Evolutionary conservation across 1,284 basidiomycete species (phyloP).

Genomic region (Polyporus tsugae): DNA sequence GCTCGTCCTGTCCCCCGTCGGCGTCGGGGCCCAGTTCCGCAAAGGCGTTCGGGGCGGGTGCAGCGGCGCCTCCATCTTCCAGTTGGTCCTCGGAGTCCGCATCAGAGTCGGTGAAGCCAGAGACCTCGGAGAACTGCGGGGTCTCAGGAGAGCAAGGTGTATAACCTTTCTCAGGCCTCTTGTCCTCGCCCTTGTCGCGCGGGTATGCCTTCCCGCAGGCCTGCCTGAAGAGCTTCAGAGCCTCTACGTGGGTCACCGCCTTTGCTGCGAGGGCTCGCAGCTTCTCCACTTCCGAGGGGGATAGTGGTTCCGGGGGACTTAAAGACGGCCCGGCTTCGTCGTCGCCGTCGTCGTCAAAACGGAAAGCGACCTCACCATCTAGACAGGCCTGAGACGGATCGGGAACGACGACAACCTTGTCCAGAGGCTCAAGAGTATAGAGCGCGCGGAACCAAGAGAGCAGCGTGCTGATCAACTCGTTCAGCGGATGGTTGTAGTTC

Average conservation of each 20-base stretch:
- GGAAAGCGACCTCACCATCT: background rate
- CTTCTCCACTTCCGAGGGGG: background rate
- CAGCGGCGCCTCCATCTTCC: background rate
- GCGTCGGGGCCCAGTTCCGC: background rate
- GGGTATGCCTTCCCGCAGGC: too few species aligned
- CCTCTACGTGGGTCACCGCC: background rate
- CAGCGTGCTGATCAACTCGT: background rate
- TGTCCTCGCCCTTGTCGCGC: too few species aligned
- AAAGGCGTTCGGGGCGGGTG: background rate
- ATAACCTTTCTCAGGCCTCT: background rate
- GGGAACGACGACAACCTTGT: background rate
- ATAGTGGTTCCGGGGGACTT: background rate
- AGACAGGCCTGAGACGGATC: background rate
- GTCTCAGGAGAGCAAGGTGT: background rate
- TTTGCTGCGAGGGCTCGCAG: background rate
- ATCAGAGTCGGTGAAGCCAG: background rate
- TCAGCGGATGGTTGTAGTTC: conserved; percentile 8
- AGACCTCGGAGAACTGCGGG: background rate
- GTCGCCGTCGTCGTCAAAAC: background rate
- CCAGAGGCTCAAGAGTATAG: background rate
- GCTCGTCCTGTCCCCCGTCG: background rate
- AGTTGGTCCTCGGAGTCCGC: background rate
- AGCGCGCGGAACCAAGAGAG: conserved; percentile 8
- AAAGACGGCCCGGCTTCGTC: background rate
- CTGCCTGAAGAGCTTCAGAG: background rate